Base-by-base conservation (phyloP, 2,329 filamentous ascomycete genomes). In the Aureobasidium zeae region DNA sequence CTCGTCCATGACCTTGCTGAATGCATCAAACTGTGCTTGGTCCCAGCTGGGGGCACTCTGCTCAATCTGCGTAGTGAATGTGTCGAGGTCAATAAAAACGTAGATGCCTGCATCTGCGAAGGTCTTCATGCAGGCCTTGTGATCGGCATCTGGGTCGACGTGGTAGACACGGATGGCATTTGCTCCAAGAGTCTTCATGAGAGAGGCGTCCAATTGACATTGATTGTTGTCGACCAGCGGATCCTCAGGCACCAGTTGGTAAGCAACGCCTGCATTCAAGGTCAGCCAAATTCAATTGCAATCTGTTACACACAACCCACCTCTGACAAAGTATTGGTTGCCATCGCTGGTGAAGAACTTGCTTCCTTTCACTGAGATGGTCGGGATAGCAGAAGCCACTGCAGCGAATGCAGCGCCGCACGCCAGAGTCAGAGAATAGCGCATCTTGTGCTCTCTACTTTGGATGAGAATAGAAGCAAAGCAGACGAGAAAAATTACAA, bases 311-410 rank as follows among this genome's bases (percentile, higher is more conserved):
- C n/a, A n/a, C n/a, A n/a, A n/a, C n/a, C 11, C 63, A 83, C 85
- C 85, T 67, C 88, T 91, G 62, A 91, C 74, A 63, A 78, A 91
- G 70, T 84, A 93, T 59, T 93, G 86, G 22, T 79, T 72, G 51
- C 86, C 86, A 60, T 88, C 77, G 55, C 76, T 77, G 53, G 78
- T 79, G 68, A 93, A 94, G 69, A 94, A 86, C 65, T 93, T 94
- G 67, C 81, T 79, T 38, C 86, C 86, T 43, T 81, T 75, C 30
- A 66, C 64, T n/a, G 68, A 67, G 49, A 81, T 74, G 44, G 72
- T 73, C 25, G 73, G 65, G 35, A 78, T 65, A 21, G 73, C 69
- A 52, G 60, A 55, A 44, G 64, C 69, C 45, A 55, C 54, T 13
- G 57, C 53, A 12, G 52, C 51, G n/a, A 52, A 44, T n/a, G 45